Conservation (phyloP, 2,329 filamentous ascomycete genomes). For the Cadophora sp. region DNA sequence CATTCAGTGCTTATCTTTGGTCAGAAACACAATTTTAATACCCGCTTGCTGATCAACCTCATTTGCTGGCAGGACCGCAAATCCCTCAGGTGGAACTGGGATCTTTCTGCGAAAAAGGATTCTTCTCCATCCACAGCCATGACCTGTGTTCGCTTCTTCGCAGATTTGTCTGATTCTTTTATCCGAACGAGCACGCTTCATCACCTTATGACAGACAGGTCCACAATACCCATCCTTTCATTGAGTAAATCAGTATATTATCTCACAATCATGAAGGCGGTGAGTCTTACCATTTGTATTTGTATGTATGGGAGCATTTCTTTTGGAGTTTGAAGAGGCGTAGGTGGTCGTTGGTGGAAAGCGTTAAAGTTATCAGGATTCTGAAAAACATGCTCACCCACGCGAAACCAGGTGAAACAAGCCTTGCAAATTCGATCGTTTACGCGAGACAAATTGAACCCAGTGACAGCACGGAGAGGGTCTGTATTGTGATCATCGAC, state of each 20-base stretch:
- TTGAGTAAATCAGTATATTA: not conserved
- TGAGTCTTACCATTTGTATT: not conserved
- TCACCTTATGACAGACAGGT: not conserved
- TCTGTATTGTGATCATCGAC: not conserved
- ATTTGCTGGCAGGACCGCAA: not conserved
- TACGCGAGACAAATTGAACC: slow-evolving; percentile 3
- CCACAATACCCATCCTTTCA: not conserved
- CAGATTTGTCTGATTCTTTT: not conserved
- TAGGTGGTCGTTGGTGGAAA: not conserved
- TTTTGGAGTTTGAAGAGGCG: not conserved
- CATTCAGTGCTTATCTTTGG: not conserved
- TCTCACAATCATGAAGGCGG: too few species aligned
- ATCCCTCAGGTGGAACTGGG: not conserved
- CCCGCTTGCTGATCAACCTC: not conserved
- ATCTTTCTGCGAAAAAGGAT: not conserved
- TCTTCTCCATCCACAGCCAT: not conserved
- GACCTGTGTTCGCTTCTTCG: not conserved
- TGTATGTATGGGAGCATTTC: not conserved
- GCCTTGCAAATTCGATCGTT: not conserved
- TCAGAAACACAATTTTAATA: not conserved
- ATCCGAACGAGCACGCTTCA: not conserved
- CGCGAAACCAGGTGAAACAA: slow-evolving; percentile 7
- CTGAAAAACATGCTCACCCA: slow-evolving; percentile 2
- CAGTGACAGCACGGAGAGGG: not conserved
- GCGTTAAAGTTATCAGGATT: not conserved